Base-by-base conservation (phyloP, 805 yeast genomes). In the Candida koratica region DNA sequence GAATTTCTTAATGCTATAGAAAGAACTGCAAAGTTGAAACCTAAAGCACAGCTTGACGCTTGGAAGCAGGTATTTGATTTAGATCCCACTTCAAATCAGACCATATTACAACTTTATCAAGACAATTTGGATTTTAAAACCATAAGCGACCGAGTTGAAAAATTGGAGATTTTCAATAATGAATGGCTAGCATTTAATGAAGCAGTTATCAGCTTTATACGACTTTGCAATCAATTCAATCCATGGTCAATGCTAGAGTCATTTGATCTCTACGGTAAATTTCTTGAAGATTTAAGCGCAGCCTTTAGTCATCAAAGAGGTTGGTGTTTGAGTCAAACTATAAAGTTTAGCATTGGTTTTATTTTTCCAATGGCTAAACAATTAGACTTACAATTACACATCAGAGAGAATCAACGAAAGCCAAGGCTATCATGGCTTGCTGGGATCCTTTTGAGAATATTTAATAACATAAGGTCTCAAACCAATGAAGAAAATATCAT, bases 381-480 rank as follows among this genome's bases (percentile, higher is more conserved):
- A 36, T 46, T 67, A 17, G 73, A 67, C 55, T 35, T 45, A 44
- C 53, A 64, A 61, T 38, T 81, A 61, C 56, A 47, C 48, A 35
- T 60, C 56, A 47, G 56, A 59, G 61, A 73, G 63, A 60, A 51
- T 44, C 42, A 61, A 50, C 20, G 58, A 36, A 61, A 60, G 35
- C 77, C 77, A 6, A 46, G 81, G 38, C 49, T 72, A 25, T 61
- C 74, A 5, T 71, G 68, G 52, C 49, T 74, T 16, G 77, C 86
- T 0, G 64, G 79, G 4, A 56, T 76, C 2, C 58, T 81, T 12
- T 60, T 82, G 33, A 74, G 71, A 46, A 56, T 78, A 18, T 80
- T 81, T 60, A 81, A 81, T 48, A 68, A 78, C 34, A 74, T 77
- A 25, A 64, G 85, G 25, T 71, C 78, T 1, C 69, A 64, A 41